Evolutionary conservation across 768 basidiomycete species (phyloP).

Genomic region (Lenzites betulinus): DNA sequence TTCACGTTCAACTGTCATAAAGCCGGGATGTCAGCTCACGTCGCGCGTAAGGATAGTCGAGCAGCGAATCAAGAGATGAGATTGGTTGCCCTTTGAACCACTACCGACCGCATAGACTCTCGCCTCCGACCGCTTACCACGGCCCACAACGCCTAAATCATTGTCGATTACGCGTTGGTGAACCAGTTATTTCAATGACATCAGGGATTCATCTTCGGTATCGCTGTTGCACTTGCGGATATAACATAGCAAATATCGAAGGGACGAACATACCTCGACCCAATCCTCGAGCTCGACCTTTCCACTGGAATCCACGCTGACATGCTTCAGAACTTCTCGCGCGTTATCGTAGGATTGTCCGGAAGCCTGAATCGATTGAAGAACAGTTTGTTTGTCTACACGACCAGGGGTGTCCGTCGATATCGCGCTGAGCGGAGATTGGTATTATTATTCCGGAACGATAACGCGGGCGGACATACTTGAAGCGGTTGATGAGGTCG

Average conservation of each 20-base stretch:
- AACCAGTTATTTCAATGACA: neutral
- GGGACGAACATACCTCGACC: constrained; percentile 76
- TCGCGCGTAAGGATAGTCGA: neutral
- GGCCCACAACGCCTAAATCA: no score
- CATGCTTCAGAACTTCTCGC: constrained; percentile 88
- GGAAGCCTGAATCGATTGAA: constrained; percentile 73
- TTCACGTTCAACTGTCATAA: constrained; percentile 73
- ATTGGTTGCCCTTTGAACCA: no score
- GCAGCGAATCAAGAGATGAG: no score
- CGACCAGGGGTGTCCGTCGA: constrained; percentile 80
- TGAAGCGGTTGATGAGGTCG: constrained; percentile 92
- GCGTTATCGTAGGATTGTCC: constrained; percentile 92
- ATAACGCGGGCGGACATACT: constrained; percentile 55
- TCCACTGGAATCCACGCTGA: constrained; percentile 92
- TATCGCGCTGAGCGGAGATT: constrained; percentile 54
- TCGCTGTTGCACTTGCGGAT: neutral
- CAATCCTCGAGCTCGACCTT: constrained; percentile 97
- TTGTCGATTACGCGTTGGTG: no score
- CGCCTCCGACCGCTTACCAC: no score
- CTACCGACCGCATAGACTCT: no score
- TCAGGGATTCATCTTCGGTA: neutral
- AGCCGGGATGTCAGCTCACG: constrained; percentile 21
- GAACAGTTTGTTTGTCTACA: constrained; percentile 77
- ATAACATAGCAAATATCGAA: constrained; percentile 3
- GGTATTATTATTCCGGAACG: neutral